Conservation (phyloP, 2,329 filamentous ascomycete species). For the Aspergillus ibericus region DNA sequence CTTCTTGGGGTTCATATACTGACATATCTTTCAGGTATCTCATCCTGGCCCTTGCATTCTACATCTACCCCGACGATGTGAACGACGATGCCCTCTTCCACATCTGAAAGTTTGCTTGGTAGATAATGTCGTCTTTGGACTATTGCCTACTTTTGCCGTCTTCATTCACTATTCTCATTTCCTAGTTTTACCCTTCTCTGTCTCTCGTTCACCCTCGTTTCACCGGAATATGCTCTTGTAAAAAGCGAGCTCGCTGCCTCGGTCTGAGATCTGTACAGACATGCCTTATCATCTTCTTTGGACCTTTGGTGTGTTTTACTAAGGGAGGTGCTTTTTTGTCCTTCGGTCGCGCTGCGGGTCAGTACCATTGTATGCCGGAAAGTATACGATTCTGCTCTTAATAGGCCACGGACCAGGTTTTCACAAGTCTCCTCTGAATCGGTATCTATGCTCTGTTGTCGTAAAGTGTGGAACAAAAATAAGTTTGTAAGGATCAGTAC, state of each 20-base stretch:
- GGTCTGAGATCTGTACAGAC: neutral
- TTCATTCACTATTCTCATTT: neutral
- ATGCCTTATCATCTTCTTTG: neutral
- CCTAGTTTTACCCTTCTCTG: neutral
- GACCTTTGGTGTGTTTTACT: neutral
- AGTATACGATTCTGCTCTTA: neutral
- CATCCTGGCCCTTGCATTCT: constrained; percentile 51
- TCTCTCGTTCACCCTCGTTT: neutral
- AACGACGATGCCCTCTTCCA: constrained; percentile 17
- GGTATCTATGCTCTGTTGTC: neutral
- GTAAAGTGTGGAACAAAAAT: neutral
- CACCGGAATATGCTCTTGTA: neutral
- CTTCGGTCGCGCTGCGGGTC: neutral
- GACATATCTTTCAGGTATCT: constrained; percentile 33
- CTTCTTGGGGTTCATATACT: constrained; percentile 10
- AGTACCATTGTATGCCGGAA: neutral
- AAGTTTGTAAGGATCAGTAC: neutral
- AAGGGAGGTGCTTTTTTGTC: neutral
- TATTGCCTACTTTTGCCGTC: neutral
- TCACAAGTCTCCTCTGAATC: neutral
- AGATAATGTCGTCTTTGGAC: neutral
- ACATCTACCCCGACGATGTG: constrained; percentile 48
- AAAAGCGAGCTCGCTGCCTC: neutral
- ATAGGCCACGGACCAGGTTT: neutral
- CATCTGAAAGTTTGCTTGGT: neutral